These are phyloP conservation scores for Papiliotrema flavescens DNA, from an alignment of 1,284 basidiomycete species.

Conservation along the genomic window DNA sequence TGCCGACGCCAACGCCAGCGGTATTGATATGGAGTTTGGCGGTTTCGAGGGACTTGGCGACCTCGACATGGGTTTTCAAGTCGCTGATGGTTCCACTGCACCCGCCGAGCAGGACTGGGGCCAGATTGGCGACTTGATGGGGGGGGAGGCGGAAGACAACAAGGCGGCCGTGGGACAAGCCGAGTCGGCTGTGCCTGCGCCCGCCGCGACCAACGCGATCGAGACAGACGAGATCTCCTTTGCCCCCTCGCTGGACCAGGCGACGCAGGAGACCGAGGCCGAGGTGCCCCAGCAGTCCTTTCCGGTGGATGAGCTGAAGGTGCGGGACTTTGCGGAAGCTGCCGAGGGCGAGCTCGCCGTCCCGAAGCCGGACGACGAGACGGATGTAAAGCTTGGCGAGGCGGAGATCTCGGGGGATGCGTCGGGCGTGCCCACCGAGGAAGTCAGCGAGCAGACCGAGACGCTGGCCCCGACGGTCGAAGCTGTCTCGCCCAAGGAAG, in stretches of 20 bases:
- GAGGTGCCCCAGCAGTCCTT: not conserved
- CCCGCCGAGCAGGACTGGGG: slow-evolving; percentile 6
- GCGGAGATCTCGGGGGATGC: not conserved
- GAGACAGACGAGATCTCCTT: slow-evolving; percentile 3
- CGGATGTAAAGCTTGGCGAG: not conserved
- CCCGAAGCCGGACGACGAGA: not conserved
- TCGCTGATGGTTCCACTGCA: slow-evolving; percentile 20
- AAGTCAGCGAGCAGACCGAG: slow-evolving; percentile 1
- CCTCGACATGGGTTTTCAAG: slow-evolving; percentile 20
- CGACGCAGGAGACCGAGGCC: not conserved
- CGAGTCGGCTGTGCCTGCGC: not conserved
- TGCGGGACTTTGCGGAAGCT: not conserved
- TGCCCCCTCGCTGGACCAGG: slow-evolving; percentile 6
- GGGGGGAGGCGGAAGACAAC: not conserved
- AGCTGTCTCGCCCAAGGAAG: not conserved
- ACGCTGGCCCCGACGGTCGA: not conserved
- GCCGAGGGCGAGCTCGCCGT: slow-evolving; percentile 5
- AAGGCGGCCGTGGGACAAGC: not conserved
- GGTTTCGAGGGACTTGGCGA: slow-evolving; percentile 13
- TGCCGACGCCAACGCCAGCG: slow-evolving; percentile 10
- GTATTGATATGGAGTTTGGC: slow-evolving; percentile 21
- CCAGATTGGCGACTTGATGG: not conserved
- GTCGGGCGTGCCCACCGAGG: slow-evolving; percentile 3
- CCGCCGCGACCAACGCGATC: not conserved
- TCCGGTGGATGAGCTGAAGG: not conserved